Evolutionary conservation across 2,329 filamentous ascomycete species (phyloP).

Genomic region (Pseudogymnoascus sp.): DNA sequence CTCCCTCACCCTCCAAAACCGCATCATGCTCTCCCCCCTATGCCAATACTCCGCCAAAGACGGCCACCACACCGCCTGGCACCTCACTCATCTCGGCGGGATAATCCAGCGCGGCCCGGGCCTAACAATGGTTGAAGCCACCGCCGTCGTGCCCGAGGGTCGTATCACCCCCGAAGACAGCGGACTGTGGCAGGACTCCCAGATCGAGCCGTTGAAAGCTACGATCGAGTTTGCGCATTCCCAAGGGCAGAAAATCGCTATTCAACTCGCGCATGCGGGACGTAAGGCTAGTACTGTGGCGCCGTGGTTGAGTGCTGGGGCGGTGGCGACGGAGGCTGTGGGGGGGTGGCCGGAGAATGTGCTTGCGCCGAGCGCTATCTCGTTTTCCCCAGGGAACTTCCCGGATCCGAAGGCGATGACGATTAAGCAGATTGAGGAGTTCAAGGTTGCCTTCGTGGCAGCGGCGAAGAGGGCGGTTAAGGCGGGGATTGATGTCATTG

Average conservation of each 20-base stretch:
- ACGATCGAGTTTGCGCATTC: constrained; percentile 72
- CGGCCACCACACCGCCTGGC: constrained; percentile 71
- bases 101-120: constrained; percentile 68
- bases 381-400: constrained; percentile 44
- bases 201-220: constrained; percentile 62
- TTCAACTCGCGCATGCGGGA: constrained; percentile 78
- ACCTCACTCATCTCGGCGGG: constrained; percentile 72
- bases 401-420: constrained; percentile 60
- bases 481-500: constrained; percentile 64
- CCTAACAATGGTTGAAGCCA: constrained; percentile 70
- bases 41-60: constrained; percentile 60
- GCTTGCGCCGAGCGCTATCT: constrained; percentile 40
- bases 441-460: constrained; percentile 54
- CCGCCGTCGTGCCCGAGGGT: constrained; percentile 63
- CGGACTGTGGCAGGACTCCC: constrained; percentile 77
- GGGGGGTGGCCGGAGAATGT: constrained; percentile 51
- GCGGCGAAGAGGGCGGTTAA: constrained; percentile 51
- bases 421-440: constrained; percentile 53
- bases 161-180: constrained; percentile 73
- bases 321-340: constrained; percentile 41
- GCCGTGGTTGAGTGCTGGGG: constrained; percentile 52
- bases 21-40: constrained; percentile 54
- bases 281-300: constrained; percentile 54
- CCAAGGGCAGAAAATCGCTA: constrained; percentile 66
- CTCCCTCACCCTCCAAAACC: constrained; percentile 53